Evolutionary conservation across 139 green algal species (phyloP).

Genomic region (Picochlorum costavermella): DNA sequence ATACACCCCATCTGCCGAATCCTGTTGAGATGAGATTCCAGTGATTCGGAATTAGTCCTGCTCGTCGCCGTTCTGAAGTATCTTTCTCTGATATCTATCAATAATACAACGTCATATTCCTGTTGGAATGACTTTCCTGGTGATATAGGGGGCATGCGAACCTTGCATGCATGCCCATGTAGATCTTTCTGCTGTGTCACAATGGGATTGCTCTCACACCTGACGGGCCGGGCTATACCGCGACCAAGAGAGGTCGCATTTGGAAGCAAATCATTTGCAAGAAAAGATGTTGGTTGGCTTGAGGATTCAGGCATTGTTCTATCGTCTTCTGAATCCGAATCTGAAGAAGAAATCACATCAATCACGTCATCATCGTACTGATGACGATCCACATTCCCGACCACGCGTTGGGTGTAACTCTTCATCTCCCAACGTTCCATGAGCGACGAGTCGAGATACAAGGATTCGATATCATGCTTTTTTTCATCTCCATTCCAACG

Average conservation of each 20-base stretch:
- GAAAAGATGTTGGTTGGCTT: neutral
- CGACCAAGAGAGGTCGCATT: no score
- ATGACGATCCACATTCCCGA: no score
- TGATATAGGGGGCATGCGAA: constrained; percentile 47
- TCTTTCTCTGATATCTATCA: constrained; percentile 55
- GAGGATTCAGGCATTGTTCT: neutral
- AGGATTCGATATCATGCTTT: no score
- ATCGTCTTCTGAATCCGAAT: no score
- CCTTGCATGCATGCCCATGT: neutral
- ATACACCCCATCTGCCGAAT: constrained; percentile 24
- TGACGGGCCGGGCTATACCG: no score
- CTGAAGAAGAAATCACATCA: neutral
- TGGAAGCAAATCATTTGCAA: neutral
- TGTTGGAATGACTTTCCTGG: constrained; percentile 32
- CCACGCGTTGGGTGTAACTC: neutral
- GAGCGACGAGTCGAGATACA: constrained; percentile 7
- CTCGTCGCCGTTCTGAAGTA: constrained; percentile 9
- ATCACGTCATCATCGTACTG: neutral
- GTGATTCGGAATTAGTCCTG: neutral
- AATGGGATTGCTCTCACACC: no score
- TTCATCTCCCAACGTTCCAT: constrained; percentile 7
- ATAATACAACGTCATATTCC: constrained; percentile 50
- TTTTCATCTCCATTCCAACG: no score
- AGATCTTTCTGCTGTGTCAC: neutral
- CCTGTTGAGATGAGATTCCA: constrained; percentile 1